phyloP scores from a whole-genome alignment of 768 basidiomycete genomes.

The Leucocoprinus birnbaumii region DNA sequence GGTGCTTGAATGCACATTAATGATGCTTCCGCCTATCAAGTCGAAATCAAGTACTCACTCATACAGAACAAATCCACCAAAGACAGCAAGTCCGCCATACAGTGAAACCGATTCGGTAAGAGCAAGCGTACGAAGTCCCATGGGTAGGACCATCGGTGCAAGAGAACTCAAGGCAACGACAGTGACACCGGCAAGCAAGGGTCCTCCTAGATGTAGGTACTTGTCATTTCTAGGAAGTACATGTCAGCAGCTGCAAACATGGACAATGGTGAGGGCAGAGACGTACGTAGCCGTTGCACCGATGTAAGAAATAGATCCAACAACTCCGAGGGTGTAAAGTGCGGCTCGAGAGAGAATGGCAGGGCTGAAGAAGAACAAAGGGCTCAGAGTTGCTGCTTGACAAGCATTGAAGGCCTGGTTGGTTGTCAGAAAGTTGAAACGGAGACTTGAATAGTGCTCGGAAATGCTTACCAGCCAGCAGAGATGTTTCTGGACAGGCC shows the following conservation, averaged over 20 bases:
- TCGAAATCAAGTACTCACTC: conserved; percentile 49
- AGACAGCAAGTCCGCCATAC: conserved; percentile 88
- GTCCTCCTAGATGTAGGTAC: conserved; percentile 84
- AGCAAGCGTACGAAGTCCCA: conserved; percentile 75
- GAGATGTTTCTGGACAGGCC: conserved; percentile 69
- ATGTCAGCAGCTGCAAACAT: neutral
- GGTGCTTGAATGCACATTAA: conserved; percentile 43
- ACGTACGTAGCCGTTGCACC: conserved; percentile 81
- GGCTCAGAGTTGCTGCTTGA: conserved; percentile 84
- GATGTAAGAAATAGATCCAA: conserved; percentile 84
- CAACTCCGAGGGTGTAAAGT: conserved; percentile 82
- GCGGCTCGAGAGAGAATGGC: conserved; percentile 85
- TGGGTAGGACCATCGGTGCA: conserved; percentile 86
- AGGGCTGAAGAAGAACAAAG: conserved; percentile 86
- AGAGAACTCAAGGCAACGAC: conserved; percentile 85
- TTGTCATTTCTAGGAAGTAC: conserved; percentile 58
- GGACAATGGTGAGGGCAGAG: neutral
- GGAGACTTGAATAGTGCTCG: neutral
- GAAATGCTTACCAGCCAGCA: conserved; percentile 72
- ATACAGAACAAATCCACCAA: conserved; percentile 82
- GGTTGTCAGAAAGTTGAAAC: too few relatives aligned
- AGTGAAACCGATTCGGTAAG: conserved; percentile 75
- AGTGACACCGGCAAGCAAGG: conserved; percentile 84
- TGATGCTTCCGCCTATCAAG: neutral
- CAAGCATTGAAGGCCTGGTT: conserved; percentile 84